Evolutionary conservation across 177 flowering plant species (phyloP), one percentile per base, ranked within the genome.

Genomic region (Vitis hybrid): DNA sequence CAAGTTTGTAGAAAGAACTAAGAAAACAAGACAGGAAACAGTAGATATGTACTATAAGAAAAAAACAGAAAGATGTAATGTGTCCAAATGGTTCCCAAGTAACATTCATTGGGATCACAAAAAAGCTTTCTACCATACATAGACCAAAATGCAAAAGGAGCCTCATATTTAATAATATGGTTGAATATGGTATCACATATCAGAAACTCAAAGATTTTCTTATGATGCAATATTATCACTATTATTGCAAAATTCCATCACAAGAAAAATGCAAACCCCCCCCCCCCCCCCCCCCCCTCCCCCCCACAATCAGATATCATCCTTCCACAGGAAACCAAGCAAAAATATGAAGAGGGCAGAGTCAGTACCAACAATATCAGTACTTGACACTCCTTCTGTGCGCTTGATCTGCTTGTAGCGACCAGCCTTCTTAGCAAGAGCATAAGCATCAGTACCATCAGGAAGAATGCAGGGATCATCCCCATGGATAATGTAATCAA

Each of bases 361-460:
- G 74, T 39, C 52, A 77, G 49, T 83, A 94, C 98, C 97, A 83
- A 94, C 98, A 72, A 94, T 92, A 70, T 94, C 97, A 9, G 98
- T 94, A 87, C 97, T 94, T 10, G 98, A 94, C n/a, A 94, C 97
- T 55, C 98, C 98, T 83, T 94, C 98, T 2, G 97, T 94, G 26
- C 98, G 97, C 81, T 94, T 94, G 73, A 94, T 94, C 81, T 94
- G 97, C 81, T 93, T 94, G 81, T 86, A 94, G 61, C 98, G 95
- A 64, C 97, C 98, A 70, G 87, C 97, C 83, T 89, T 91, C 86
- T 92, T 94, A 5, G 97, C 98, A 69, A 88, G 95, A 31, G 92
- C 97, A 83, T 94, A 94, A 51, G 98, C 98, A 84, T 94, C 98
- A 67, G 88, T 80, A 55, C 97, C 98, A 81, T 92, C 97, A 56